A percentile compares a stretch with the other conserved stretches of the same genome.
Conservation (phyloP, 768 basidiomycete genomes). For the Paxillus rubicundulus region DNA sequence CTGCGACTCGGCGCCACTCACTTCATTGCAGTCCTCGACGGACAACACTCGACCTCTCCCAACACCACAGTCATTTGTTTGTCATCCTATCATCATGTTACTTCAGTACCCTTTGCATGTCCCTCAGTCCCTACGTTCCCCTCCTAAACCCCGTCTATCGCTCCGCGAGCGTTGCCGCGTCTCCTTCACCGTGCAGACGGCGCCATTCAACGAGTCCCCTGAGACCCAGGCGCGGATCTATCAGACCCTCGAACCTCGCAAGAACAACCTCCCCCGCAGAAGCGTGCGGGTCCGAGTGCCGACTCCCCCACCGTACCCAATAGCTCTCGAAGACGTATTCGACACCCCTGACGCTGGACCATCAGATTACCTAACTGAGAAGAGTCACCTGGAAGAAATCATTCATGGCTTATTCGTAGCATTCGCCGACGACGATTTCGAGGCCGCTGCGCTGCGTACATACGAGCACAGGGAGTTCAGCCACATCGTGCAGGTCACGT, state of each 20-base stretch:
- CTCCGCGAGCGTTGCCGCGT: slow-evolving; percentile 12
- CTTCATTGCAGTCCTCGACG: not conserved
- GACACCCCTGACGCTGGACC: not conserved
- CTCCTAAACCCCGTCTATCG: not conserved
- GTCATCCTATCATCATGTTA: too few relatives aligned
- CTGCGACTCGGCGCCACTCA: not conserved
- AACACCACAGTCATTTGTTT: too few relatives aligned
- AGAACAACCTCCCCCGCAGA: not conserved
- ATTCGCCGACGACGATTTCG: slow-evolving; percentile 10
- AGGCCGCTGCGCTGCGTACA: slow-evolving; percentile 9
- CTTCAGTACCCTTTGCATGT: too few relatives aligned
- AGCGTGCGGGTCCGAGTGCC: not conserved
- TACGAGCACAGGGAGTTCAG: slow-evolving; percentile 12
- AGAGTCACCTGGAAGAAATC: slow-evolving; percentile 12
- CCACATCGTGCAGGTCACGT: slow-evolving; percentile 21
- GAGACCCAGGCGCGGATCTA: not conserved
- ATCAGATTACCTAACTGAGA: not conserved
- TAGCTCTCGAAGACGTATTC: not conserved
- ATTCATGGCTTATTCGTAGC: slow-evolving; percentile 17
- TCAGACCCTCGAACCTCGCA: not conserved
- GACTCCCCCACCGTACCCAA: not conserved
- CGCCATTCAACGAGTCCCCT: slow-evolving; percentile 2
- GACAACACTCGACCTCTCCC: not conserved
- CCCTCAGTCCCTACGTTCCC: not conserved
- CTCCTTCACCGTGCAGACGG: slow-evolving; percentile 7